phyloP scores from a whole-genome alignment of 2,329 filamentous ascomycete genomes.

The Tympanopsis confertula region DNA sequence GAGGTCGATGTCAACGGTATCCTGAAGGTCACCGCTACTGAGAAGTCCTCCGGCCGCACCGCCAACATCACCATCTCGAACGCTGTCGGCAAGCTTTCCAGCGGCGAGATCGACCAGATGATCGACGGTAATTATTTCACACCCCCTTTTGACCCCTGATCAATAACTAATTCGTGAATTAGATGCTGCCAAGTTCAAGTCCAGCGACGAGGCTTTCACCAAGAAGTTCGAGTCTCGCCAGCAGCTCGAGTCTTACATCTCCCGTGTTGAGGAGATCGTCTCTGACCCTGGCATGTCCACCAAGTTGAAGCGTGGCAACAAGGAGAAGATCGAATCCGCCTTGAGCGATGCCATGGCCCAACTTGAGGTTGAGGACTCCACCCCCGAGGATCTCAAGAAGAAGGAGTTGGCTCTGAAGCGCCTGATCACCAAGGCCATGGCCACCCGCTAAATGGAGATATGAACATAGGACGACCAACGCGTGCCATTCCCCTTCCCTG shows the following conservation, averaged over 20 bases:
- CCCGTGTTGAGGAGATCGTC: slow-evolving; percentile 96
- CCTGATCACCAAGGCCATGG: slow-evolving; percentile 96
- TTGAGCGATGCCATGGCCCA: slow-evolving; percentile 95
- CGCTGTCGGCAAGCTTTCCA: slow-evolving; percentile 96
- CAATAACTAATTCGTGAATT: slow-evolving; percentile 9
- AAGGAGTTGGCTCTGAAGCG: slow-evolving; percentile 98
- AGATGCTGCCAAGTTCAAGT: slow-evolving; percentile 98
- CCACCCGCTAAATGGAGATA: slow-evolving; percentile 58
- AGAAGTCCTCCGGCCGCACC: slow-evolving; percentile 95
- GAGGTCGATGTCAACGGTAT: slow-evolving; percentile 99
- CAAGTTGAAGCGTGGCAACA: slow-evolving; percentile 97
- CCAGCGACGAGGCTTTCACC: slow-evolving; percentile 93
- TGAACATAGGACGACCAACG: too few relatives aligned
- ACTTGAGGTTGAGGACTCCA: slow-evolving; percentile 87
- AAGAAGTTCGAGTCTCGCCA: slow-evolving; percentile 99
- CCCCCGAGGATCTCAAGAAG: slow-evolving; percentile 95
- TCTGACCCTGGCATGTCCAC: slow-evolving; percentile 90
- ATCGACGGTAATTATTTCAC: slow-evolving; percentile 53
- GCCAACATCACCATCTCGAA: slow-evolving; percentile 99
- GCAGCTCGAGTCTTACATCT: slow-evolving; percentile 98
- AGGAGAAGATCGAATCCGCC: slow-evolving; percentile 97
- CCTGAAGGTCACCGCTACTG: slow-evolving; percentile 96
- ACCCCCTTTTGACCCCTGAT: slow-evolving; percentile 6
- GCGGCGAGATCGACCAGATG: slow-evolving; percentile 93
- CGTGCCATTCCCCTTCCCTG: too few relatives aligned